Conservation (phyloP, 352 stramenopile genomes). For the Phytophthora boehmeriae region DNA sequence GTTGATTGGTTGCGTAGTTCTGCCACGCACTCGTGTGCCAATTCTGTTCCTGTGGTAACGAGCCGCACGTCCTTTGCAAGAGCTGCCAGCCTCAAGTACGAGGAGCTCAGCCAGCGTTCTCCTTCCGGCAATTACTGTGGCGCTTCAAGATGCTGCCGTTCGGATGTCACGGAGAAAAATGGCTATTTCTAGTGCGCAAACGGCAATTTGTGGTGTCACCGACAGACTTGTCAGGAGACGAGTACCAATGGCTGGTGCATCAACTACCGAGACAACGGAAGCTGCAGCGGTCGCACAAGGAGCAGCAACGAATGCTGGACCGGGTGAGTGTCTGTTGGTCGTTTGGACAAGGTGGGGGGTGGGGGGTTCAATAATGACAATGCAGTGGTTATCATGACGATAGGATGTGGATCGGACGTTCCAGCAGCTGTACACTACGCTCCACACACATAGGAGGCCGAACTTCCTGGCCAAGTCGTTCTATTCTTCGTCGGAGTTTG, state of each 20-base stretch:
- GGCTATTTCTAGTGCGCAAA: conserved; percentile 50
- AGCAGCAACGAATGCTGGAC: conserved; percentile 50
- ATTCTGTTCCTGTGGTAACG: conserved; percentile 47
- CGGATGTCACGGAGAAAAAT: conserved; percentile 50
- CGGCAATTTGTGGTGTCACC: conserved; percentile 34
- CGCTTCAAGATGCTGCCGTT: conserved; percentile 58
- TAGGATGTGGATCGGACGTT: conserved; percentile 60
- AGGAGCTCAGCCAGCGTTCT: conserved; percentile 42
- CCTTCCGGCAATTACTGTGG: conserved; percentile 52
- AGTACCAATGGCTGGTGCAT: conserved; percentile 43
- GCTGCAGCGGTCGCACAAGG: conserved; percentile 18
- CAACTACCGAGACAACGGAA: conserved; percentile 27
- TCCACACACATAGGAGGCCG: conserved; percentile 23
- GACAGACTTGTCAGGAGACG: conserved; percentile 35
- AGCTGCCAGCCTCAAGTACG: conserved; percentile 49
- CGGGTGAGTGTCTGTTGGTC: conserved; percentile 15
- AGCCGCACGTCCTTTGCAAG: conserved; percentile 41
- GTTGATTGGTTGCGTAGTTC: conserved; percentile 30
- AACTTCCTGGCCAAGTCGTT: conserved; percentile 30
- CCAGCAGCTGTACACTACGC: conserved; percentile 37
- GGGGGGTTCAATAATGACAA: neutral
- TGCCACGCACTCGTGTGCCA: conserved; percentile 45
- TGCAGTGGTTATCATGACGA: neutral
- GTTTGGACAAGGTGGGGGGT: neutral
- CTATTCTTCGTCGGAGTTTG: conserved; percentile 39